Conservation (phyloP, 805 yeast species). For the Yamadazyma scolyti region DNA sequence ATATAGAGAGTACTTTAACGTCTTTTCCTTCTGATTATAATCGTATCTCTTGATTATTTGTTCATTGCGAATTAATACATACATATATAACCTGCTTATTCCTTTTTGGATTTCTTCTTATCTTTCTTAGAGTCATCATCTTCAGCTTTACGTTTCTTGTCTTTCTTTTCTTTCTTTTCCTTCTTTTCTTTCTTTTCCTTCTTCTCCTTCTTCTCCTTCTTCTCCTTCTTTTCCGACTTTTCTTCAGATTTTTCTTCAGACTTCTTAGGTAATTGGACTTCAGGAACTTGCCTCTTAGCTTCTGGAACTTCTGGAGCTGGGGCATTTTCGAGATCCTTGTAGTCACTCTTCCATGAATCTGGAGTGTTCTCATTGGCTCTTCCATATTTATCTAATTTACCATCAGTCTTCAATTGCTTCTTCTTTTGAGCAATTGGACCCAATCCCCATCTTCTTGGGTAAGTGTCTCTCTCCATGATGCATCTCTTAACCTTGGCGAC, state of each 20-base stretch:
- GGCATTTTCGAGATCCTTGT: conserved; percentile 64
- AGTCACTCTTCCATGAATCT: conserved; percentile 81
- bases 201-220: conserved; percentile 22
- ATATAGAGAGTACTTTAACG: too few relatives aligned
- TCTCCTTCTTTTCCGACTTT: conserved; percentile 16
- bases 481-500: conserved; percentile 99
- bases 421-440: conserved; percentile 99
- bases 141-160: conserved; percentile 46
- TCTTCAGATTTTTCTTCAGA: conserved; percentile 45
- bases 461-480: conserved; percentile 98
- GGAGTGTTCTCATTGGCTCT: conserved; percentile 94
- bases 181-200: conserved; percentile 42
- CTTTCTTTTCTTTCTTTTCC: conserved; percentile 41
- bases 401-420: conserved; percentile 96
- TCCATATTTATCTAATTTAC: conserved; percentile 95
- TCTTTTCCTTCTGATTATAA: too few relatives aligned
- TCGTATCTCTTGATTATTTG: too few relatives aligned
- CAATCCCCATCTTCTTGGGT: conserved; percentile 99
- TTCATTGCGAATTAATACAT: too few relatives aligned
- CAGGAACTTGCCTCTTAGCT: conserved; percentile 47
- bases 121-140: conserved; percentile 38
- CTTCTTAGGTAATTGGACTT: conserved; percentile 45
- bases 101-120: conserved; percentile 51
- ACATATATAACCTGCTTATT: too few relatives aligned
- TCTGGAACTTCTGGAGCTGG: conserved; percentile 59